Evolutionary conservation across 2,329 filamentous ascomycete species (phyloP).

Genomic region (Alternaria angustiovoidea): DNA sequence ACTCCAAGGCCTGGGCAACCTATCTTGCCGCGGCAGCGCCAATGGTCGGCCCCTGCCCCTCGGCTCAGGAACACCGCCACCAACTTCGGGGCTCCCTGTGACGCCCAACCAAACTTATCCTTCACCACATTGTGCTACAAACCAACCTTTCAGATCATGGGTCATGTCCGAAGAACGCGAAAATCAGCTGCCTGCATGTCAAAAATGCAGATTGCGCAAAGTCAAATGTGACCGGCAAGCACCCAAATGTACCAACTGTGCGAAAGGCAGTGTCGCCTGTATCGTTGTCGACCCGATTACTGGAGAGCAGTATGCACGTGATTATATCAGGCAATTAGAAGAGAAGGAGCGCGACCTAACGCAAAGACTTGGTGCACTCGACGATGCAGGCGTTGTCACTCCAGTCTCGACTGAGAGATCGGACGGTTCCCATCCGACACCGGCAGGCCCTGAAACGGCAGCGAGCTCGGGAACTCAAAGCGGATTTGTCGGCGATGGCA

Average conservation of each 20-base stretch:
- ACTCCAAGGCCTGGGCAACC: no score
- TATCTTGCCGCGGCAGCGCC: no score
- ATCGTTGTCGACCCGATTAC: conserved; percentile 22
- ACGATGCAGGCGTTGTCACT: not conserved
- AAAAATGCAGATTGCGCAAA: conserved; percentile 26
- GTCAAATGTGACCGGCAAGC: conserved; percentile 23
- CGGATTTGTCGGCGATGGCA: conserved; percentile 27
- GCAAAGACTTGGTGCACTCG: not conserved
- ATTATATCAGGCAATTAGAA: conserved; percentile 21
- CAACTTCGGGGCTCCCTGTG: not conserved
- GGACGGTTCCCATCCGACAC: not conserved
- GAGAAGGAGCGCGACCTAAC: conserved; percentile 15
- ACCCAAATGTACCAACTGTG: conserved; percentile 26
- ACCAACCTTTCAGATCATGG: not conserved
- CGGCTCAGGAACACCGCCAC: no score
- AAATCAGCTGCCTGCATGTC: conserved; percentile 18
- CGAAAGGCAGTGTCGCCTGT: conserved; percentile 20
- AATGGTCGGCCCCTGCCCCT: no score
- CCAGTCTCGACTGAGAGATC: not conserved
- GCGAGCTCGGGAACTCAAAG: conserved; percentile 13
- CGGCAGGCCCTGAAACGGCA: conserved; percentile 3
- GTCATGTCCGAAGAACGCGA: not conserved
- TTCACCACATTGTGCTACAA: not conserved
- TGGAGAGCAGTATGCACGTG: conserved; percentile 24
- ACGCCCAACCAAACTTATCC: no score